These are phyloP conservation scores for Solanum commersonii DNA, from an alignment of 257 asterid genomes.

Conservation along the genomic window DNA sequence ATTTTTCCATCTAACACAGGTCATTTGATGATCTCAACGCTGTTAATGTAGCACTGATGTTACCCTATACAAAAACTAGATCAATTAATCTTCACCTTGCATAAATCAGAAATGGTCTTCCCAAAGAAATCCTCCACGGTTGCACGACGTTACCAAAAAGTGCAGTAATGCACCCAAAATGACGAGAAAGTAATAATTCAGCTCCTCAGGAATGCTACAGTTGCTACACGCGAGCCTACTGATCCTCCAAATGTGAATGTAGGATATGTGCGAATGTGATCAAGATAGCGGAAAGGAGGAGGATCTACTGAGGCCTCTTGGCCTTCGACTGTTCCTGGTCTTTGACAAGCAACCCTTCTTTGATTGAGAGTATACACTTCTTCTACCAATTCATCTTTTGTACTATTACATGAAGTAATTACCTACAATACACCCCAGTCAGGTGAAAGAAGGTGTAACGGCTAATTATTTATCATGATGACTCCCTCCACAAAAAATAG, in stretches of 20 bases:
- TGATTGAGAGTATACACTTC: conserved; percentile 77
- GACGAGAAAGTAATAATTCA: conserved; percentile 13
- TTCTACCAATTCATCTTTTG: conserved; percentile 83
- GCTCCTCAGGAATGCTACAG: conserved; percentile 82
- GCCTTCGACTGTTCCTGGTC: conserved; percentile 21
- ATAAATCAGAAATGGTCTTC: neutral
- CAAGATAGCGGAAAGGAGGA: conserved; percentile 52
- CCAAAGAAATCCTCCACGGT: neutral
- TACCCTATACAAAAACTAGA: neutral
- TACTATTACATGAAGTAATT: conserved; percentile 84
- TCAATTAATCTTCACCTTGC: neutral
- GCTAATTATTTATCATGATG: neutral
- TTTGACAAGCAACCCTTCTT: conserved; percentile 47
- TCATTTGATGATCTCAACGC: neutral
- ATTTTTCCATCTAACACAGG: neutral
- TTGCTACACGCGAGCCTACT: conserved; percentile 92
- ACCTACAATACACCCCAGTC: conserved; percentile 34
- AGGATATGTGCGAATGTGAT: conserved; percentile 80
- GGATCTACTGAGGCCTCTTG: conserved; percentile 30
- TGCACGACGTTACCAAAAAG: neutral
- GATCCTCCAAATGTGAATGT: conserved; percentile 89
- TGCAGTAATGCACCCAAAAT: neutral
- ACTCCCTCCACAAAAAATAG: neutral
- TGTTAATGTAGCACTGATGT: neutral
- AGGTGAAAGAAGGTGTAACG: neutral